These are phyloP conservation scores for Sporothrix inflata DNA, from an alignment of 2,329 filamentous ascomycete species.

Conservation along the genomic window DNA sequence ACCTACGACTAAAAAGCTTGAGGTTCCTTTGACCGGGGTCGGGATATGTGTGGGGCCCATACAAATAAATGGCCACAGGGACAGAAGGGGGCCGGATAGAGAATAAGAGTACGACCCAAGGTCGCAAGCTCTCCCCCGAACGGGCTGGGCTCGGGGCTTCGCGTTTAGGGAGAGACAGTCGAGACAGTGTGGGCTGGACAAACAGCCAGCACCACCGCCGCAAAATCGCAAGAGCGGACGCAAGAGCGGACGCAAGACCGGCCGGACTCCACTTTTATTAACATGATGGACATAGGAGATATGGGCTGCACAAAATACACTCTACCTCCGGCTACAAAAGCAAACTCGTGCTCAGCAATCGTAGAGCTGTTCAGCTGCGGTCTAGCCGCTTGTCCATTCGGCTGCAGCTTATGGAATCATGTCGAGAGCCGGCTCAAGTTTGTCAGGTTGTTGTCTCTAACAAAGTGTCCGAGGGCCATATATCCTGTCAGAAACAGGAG, in stretches of 20 bases:
- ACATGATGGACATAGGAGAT: background rate
- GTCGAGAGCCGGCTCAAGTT: background rate
- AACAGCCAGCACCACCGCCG: background rate
- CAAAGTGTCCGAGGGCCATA: background rate
- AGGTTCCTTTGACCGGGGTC: background rate
- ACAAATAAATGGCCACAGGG: background rate
- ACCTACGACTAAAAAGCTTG: background rate
- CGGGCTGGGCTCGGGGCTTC: slow-evolving; percentile 11
- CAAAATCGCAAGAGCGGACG: background rate
- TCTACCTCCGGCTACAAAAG: background rate
- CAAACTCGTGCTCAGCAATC: background rate
- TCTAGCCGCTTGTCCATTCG: background rate
- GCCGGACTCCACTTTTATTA: background rate
- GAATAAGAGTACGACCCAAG: slow-evolving; percentile 20
- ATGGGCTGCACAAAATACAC: slow-evolving; percentile 2
- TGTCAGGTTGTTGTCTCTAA: too few species aligned
- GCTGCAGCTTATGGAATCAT: slow-evolving; percentile 10
- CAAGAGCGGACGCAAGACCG: background rate
- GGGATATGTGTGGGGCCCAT: background rate
- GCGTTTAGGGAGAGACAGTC: background rate
- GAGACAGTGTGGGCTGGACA: background rate
- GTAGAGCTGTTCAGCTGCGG: background rate
- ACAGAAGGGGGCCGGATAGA: slow-evolving; percentile 18
- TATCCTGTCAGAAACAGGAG: background rate
- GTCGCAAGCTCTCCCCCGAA: background rate